Base-by-base conservation (phyloP, 352 stramenopile genomes). In the Stramenopiles sp. region DNA sequence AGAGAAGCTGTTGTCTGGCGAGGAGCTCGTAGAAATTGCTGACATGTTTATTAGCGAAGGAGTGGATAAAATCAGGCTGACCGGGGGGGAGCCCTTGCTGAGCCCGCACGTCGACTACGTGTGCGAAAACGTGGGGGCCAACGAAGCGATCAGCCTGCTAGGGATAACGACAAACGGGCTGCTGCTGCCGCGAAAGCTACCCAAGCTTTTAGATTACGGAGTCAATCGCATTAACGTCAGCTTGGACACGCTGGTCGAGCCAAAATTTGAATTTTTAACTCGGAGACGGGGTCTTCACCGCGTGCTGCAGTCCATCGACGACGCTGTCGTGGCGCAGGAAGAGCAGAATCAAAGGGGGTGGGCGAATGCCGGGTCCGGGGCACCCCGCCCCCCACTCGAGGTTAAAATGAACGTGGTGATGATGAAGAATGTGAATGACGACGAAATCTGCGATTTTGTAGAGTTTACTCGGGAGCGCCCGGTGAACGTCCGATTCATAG, bases 351-450 rank as follows among this genome's bases (percentile, higher is more conserved):
- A n/a, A n/a, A 85, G 4, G 83, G 81, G 0, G 84, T 86, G 80
- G 80, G 1, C 36, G 34, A 37, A 77, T 82, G 33, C 53, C 82
- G 31, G 77, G 78, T 25, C 71, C 76, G 31, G 80, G 77, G 25
- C 37, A 71, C 78, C 80, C 73, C 75, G 76, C 32, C 37, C 78
- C 79, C 71, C 76, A 30, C 32, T 36, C 18, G 84, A 83, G 12
- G 86, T 96, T 25, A 98, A 99, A 83, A 86, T 99, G 48, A 99
- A 99, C 84, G 97, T 89, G 81, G 91, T 96, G 1, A 92, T 98
- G 3, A 96, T 98, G 85, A 89, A 90, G 6, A 89, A 92, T 74
- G 87, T 96, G 49, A 99, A 98, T 82, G 81, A 95, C 48, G 83
- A 95, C 74, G 93, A 98, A 79, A 69, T 98, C 18, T 76, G 85